These are phyloP conservation scores for Leccinum solheimii DNA, from an alignment of 1,284 basidiomycete genomes.

Conservation along the genomic window DNA sequence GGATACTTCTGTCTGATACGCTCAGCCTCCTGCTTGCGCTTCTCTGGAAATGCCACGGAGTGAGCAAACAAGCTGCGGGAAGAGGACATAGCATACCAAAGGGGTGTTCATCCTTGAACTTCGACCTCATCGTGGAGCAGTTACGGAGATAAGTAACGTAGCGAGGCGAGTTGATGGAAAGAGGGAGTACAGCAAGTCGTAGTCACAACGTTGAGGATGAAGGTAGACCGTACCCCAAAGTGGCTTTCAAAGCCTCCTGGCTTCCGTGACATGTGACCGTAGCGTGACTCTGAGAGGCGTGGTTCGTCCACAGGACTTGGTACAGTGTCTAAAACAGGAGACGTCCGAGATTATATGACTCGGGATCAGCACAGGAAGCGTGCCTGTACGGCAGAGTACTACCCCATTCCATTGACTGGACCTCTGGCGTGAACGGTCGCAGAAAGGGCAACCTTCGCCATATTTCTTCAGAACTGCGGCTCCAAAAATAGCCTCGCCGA, in stretches of 20 bases:
- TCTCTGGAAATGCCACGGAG: conserved; percentile 60
- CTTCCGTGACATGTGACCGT: conserved; percentile 34
- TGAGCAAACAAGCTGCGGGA: conserved; percentile 27
- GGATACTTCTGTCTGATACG: conserved; percentile 98
- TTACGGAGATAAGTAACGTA: conserved; percentile 5
- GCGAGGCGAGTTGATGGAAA: conserved; percentile 9
- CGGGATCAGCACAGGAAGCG: not conserved
- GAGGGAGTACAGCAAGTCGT: conserved; percentile 29
- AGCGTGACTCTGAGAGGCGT: conserved; percentile 26
- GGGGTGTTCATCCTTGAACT: conserved; percentile 99
- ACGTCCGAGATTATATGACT: not conserved
- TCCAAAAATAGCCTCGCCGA: conserved; percentile 1
- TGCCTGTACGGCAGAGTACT: conserved; percentile 11
- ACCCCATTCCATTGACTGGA: not conserved
- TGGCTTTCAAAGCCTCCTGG: conserved; percentile 37
- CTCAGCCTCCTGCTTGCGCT: conserved; percentile 97
- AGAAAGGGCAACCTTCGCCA: not conserved
- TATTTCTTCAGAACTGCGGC: not conserved
- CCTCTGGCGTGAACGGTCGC: too few relatives aligned
- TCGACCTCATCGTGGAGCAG: conserved; percentile 75
- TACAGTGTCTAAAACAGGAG: conserved; percentile 9
- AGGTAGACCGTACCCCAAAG: conserved; percentile 26
- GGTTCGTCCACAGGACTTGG: conserved; percentile 6
- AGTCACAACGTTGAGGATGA: conserved; percentile 36
- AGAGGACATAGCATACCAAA: conserved; percentile 67